Evolutionary conservation across 2,329 filamentous ascomycete genomes (phyloP).

Genomic region (Ophiostoma novo-ulmi): DNA sequence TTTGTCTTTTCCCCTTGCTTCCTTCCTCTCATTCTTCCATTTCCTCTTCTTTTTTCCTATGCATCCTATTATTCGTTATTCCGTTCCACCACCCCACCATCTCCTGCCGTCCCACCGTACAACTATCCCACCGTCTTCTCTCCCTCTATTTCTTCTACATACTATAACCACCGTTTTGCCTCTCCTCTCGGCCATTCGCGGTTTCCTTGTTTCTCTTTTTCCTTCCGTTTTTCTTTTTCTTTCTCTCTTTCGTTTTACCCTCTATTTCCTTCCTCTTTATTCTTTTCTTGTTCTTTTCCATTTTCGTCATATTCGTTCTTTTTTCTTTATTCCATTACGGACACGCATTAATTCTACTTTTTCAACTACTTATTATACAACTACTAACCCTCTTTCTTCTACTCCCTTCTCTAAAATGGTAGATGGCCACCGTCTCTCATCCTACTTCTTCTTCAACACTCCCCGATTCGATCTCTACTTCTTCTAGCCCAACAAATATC

Average conservation of each 20-base stretch:
- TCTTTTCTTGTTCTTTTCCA: neutral
- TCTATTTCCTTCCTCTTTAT: neutral
- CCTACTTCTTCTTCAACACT: slow-evolving; percentile 15
- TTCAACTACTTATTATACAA: slow-evolving; percentile 21
- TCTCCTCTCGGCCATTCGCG: neutral
- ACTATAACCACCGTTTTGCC: slow-evolving; percentile 4
- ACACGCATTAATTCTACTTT: slow-evolving; percentile 18
- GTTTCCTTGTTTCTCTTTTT: neutral
- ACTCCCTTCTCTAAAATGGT: slow-evolving; percentile 30
- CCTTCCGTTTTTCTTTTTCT: slow-evolving; percentile 7
- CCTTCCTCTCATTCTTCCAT: slow-evolving; percentile 4
- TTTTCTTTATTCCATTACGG: slow-evolving; percentile 2
- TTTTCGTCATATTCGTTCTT: neutral
- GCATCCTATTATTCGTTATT: neutral
- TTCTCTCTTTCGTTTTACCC: neutral
- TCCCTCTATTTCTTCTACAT: too few relatives aligned
- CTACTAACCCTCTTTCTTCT: slow-evolving; percentile 8
- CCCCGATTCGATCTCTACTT: slow-evolving; percentile 32
- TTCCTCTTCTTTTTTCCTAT: slow-evolving; percentile 1
- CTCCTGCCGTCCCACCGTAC: neutral
- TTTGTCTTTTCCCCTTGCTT: neutral
- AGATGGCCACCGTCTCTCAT: slow-evolving; percentile 41
- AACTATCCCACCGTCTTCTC: neutral
- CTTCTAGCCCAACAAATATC: slow-evolving; percentile 22
- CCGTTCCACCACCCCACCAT: neutral